phyloP scores from a whole-genome alignment of 75 land plant species.

The Cunninghamia lanceolata region DNA sequence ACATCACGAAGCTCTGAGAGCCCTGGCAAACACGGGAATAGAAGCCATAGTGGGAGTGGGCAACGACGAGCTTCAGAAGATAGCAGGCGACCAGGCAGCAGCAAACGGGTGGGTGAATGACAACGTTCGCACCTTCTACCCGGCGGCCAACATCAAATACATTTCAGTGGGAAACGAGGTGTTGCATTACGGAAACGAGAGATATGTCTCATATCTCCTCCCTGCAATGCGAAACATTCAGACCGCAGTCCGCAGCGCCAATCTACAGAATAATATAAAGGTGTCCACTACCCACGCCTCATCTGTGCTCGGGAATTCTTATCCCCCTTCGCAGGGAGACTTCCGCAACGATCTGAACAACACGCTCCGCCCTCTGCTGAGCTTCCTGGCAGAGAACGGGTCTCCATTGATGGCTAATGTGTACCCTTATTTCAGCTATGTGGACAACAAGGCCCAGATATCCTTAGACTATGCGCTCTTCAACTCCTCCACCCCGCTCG shows the following conservation, averaged over 20 bases:
- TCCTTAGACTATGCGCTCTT: background rate
- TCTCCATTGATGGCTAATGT: slow-evolving; percentile 39
- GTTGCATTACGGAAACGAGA: background rate
- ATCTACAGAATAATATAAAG: slow-evolving; percentile 17
- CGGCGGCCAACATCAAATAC: background rate
- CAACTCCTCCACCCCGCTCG: background rate
- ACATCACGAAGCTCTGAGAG: background rate
- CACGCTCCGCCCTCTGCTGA: slow-evolving; percentile 7
- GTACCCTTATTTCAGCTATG: slow-evolving; percentile 29
- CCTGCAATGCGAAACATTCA: too few species aligned
- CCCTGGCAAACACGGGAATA: background rate
- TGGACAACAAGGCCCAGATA: background rate
- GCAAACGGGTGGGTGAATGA: background rate
- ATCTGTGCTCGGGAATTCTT: slow-evolving; percentile 12
- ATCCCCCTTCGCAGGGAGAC: slow-evolving; percentile 28
- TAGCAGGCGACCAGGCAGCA: background rate
- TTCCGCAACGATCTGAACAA: slow-evolving; percentile 5
- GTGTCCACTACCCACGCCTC: slow-evolving; percentile 26
- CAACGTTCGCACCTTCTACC: background rate
- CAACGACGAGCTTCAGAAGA: background rate
- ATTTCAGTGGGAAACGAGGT: background rate
- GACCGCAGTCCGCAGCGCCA: slow-evolving; percentile 14
- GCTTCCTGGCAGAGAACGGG: slow-evolving; percentile 10
- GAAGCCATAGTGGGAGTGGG: background rate
- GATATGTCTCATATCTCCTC: too few species aligned